A percentile compares a stretch with the other conserved stretches of the same genome.
phyloP scores from a whole-genome alignment of 192 early-diverging fungal genomes.

The Rhizophagus sp. region DNA sequence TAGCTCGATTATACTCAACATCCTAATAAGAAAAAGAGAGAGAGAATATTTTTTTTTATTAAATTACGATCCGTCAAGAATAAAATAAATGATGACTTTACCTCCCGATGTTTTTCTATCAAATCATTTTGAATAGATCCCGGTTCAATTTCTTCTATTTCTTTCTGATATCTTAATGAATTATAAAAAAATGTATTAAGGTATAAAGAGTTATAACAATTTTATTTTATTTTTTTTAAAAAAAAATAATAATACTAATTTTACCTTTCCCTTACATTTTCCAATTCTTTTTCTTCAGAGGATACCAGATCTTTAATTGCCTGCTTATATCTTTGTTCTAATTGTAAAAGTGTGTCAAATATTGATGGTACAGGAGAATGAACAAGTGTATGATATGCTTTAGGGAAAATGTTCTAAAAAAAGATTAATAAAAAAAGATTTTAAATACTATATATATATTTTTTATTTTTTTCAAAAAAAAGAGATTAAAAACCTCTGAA shows the following conservation, averaged over 20 bases:
- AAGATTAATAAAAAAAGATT: neutral
- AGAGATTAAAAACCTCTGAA: conserved; percentile 8
- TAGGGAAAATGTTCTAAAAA: conserved; percentile 55
- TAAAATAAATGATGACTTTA: neutral
- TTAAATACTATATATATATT: too few relatives aligned
- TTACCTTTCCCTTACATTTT: conserved; percentile 38
- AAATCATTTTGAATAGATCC: neutral
- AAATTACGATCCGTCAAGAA: neutral
- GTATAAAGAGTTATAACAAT: too few relatives aligned
- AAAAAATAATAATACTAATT: neutral
- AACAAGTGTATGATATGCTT: conserved; percentile 59
- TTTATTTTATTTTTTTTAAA: neutral
- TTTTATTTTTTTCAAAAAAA: neutral
- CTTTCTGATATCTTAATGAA: neutral
- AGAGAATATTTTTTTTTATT: too few relatives aligned
- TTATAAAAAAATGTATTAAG: neutral
- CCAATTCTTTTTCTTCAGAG: conserved; percentile 38
- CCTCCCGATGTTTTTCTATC: neutral
- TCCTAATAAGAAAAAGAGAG: conserved; percentile 27
- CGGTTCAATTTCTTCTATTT: neutral
- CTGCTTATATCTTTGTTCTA: conserved; percentile 54
- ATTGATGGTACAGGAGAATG: conserved; percentile 58
- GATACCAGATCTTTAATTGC: conserved; percentile 46
- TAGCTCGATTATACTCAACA: conserved; percentile 50
- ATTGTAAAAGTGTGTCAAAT: conserved; percentile 55